Evolutionary conservation across 2,329 filamentous ascomycete genomes (phyloP).

Genomic region (Cordyceps fumosorosea): DNA sequence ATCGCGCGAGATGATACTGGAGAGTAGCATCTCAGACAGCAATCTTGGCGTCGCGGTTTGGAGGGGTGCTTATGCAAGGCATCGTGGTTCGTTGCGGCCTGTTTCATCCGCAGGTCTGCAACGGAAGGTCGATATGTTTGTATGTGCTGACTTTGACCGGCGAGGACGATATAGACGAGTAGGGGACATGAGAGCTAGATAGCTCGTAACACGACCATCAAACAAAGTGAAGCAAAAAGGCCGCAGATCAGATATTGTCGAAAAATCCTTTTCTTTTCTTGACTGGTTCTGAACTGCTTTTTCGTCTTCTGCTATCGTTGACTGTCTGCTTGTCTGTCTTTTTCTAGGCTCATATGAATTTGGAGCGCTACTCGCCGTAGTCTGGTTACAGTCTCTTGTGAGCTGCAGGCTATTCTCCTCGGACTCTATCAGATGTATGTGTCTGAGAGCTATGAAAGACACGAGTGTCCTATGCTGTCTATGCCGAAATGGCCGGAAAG

Average conservation of each 20-base stretch:
- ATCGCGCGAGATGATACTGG: too few species aligned
- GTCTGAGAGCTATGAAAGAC: conserved; percentile 42
- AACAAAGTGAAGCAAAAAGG: conserved; percentile 9
- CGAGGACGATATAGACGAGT: conserved; percentile 15
- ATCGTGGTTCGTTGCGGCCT: neutral
- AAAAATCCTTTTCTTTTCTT: conserved; percentile 25
- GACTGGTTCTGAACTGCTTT: conserved; percentile 12
- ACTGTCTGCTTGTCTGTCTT: conserved; percentile 21
- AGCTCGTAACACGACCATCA: conserved; percentile 14
- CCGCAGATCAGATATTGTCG: conserved; percentile 37
- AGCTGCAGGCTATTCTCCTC: conserved; percentile 30
- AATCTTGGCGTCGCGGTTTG: neutral
- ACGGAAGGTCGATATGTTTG: neutral
- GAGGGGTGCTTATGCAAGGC: neutral
- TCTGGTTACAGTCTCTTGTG: conserved; percentile 45
- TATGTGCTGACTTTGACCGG: neutral
- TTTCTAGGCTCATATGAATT: conserved; percentile 58
- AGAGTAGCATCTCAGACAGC: neutral
- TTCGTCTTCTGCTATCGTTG: conserved; percentile 62
- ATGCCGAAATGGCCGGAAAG: conserved; percentile 19
- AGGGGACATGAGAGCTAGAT: conserved; percentile 36
- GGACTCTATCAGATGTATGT: conserved; percentile 38
- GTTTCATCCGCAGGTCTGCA: neutral
- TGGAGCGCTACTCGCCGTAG: conserved; percentile 54
- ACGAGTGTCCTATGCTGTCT: conserved; percentile 26